Conservation (phyloP, 805 yeast species). For the Maudiozyma turicensis region DNA sequence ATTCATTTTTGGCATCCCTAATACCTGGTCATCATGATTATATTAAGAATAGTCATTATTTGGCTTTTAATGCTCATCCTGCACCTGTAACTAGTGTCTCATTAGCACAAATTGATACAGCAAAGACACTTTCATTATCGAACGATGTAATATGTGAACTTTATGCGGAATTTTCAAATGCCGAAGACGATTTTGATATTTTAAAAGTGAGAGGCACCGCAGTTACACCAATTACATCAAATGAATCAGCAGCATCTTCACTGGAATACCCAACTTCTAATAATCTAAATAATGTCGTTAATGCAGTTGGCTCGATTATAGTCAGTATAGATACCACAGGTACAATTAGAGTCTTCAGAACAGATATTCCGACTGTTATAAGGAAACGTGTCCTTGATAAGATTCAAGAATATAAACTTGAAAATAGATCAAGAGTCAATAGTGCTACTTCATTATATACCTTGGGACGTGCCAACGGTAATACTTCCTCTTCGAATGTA, state of each 20-base stretch:
- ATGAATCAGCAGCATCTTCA: not conserved
- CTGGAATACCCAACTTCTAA: not conserved
- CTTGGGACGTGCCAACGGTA: not conserved
- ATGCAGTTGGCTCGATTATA: constrained; percentile 40
- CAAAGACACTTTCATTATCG: constrained; percentile 55
- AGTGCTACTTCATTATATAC: constrained; percentile 3
- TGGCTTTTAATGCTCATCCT: constrained; percentile 69
- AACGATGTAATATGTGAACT: constrained; percentile 74
- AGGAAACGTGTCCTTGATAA: constrained; percentile 29
- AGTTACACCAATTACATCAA: not conserved
- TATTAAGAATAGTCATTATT: constrained; percentile 42
- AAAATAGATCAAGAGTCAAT: not conserved
- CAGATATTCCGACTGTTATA: constrained; percentile 54
- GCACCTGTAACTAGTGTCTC: constrained; percentile 63
- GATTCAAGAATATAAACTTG: constrained; percentile 9
- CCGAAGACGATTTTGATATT: constrained; percentile 3
- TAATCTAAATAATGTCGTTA: constrained; percentile 17
- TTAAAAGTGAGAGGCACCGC: not conserved
- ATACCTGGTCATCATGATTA: not conserved
- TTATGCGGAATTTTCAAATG: constrained; percentile 22
- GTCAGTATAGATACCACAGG: constrained; percentile 74
- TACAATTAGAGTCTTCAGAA: constrained; percentile 63
- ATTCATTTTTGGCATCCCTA: not conserved
- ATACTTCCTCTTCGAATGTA: not conserved
- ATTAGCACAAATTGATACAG: constrained; percentile 66